Percentiles rank a stretch among this genome's conserved stretches.
phyloP scores from a whole-genome alignment of 768 basidiomycete species.

The Rhodosporidiobolus sp. region DNA sequence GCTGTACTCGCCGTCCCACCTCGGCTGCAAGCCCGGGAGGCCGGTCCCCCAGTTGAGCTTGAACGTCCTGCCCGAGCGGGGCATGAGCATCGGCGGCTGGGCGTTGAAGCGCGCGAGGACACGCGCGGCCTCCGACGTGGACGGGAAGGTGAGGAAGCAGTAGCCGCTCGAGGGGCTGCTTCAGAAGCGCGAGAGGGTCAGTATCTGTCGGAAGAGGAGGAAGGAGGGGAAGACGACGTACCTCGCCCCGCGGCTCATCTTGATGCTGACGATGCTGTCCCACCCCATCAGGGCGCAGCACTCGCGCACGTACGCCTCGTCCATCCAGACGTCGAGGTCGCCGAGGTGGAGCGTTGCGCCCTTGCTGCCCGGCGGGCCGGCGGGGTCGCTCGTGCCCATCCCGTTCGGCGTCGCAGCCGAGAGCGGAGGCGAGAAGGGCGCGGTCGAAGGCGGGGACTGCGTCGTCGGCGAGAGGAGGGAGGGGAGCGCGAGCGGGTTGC shows the following conservation, averaged over 20 bases:
- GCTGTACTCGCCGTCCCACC: conserved; percentile 64
- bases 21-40: conserved; percentile 42
- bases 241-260: conserved; percentile 64
- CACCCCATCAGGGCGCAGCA: conserved; percentile 82
- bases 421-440: neutral
- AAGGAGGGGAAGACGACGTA: conserved; percentile 11
- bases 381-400: too few species aligned
- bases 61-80: conserved; percentile 78
- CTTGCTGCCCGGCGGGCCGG: conserved; percentile 11
- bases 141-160: conserved; percentile 81
- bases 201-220: conserved; percentile 43
- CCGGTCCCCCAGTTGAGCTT: conserved; percentile 52
- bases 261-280: conserved; percentile 58
- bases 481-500: neutral
- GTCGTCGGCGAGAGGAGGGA: conserved; percentile 20
- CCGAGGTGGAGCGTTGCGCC: conserved; percentile 54
- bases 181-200: conserved; percentile 57
- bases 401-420: neutral
- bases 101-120: conserved; percentile 66
- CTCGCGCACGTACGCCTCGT: conserved; percentile 88
- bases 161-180: conserved; percentile 66
- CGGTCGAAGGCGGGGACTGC: neutral
- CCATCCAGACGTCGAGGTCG: conserved; percentile 93
- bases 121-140: conserved; percentile 64
- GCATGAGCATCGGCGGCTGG: conserved; percentile 61